Conservation (phyloP, 2,329 filamentous ascomycete species). For the Colletotrichum sp. region DNA sequence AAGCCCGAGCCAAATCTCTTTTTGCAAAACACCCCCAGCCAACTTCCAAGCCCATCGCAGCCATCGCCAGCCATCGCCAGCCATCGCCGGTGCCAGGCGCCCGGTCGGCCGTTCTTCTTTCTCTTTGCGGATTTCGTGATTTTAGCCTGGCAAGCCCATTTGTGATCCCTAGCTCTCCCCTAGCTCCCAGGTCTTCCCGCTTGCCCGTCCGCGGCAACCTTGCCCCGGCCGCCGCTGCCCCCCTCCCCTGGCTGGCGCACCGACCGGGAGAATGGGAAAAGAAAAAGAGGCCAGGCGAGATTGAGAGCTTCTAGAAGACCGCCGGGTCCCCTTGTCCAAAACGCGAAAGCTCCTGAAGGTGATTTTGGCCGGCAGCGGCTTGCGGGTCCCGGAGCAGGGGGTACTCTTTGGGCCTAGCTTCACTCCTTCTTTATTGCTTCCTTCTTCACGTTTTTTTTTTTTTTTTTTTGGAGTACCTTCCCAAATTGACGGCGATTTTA, state of each 20-base stretch:
- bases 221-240: background rate
- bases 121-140: background rate
- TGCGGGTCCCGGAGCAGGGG: constrained; percentile 4
- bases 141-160: background rate
- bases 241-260: background rate
- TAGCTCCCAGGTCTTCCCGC: background rate
- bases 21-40: background rate
- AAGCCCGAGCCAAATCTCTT: background rate
- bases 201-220: background rate
- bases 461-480: background rate
- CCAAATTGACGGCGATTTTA: too few species aligned
- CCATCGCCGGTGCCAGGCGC: background rate
- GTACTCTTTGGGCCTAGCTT: background rate
- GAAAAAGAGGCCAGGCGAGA: background rate
- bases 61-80: background rate
- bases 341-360: background rate
- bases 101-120: background rate
- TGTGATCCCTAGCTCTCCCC: background rate
- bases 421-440: background rate
- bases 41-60: background rate
- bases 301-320: constrained; percentile 12
- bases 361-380: constrained; percentile 8
- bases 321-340: background rate
- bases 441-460: background rate
- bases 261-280: background rate